Conservation (phyloP, 2,329 filamentous ascomycete species). For the Hypoxylon rubiginosum region DNA sequence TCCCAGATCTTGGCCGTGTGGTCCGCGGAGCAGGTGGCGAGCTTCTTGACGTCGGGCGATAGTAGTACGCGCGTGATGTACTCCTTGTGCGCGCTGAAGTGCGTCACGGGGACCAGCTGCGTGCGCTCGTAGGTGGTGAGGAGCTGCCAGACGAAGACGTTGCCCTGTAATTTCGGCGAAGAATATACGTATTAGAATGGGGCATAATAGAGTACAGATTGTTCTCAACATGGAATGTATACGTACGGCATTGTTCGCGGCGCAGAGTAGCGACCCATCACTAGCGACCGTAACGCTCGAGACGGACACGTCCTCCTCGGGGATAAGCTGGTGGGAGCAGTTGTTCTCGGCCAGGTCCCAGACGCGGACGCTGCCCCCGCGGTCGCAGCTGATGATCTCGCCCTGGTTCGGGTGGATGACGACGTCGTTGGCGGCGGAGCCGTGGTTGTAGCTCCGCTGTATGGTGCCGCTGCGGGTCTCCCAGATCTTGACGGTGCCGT, state of each 20-base stretch:
- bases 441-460: slow-evolving; percentile 93
- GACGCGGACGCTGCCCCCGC: slow-evolving; percentile 90
- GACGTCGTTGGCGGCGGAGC: slow-evolving; percentile 92
- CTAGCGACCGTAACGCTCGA: slow-evolving; percentile 96
- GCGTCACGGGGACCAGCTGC: slow-evolving; percentile 86
- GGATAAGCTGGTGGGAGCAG: slow-evolving; percentile 95
- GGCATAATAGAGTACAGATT: slow-evolving; percentile 11
- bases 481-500: slow-evolving; percentile 97
- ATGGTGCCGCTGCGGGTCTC: slow-evolving; percentile 88
- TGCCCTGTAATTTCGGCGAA: slow-evolving; percentile 84
- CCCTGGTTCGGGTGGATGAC: slow-evolving; percentile 99
- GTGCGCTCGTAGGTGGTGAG: slow-evolving; percentile 86
- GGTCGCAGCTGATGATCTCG: slow-evolving; percentile 96
- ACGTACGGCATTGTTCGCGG: slow-evolving; percentile 87
- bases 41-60: slow-evolving; percentile 92
- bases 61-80: slow-evolving; percentile 94
- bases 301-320: slow-evolving; percentile 94
- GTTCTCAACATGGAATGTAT: no score
- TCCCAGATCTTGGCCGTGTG: slow-evolving; percentile 98
- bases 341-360: slow-evolving; percentile 98
- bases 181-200: not conserved
- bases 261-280: slow-evolving; percentile 92
- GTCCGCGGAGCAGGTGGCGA: slow-evolving; percentile 93
- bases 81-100: slow-evolving; percentile 90
- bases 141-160: slow-evolving; percentile 97